These are phyloP conservation scores for Colletotrichum sp. DNA, from an alignment of 2,329 filamentous ascomycete genomes.

Conservation along the genomic window DNA sequence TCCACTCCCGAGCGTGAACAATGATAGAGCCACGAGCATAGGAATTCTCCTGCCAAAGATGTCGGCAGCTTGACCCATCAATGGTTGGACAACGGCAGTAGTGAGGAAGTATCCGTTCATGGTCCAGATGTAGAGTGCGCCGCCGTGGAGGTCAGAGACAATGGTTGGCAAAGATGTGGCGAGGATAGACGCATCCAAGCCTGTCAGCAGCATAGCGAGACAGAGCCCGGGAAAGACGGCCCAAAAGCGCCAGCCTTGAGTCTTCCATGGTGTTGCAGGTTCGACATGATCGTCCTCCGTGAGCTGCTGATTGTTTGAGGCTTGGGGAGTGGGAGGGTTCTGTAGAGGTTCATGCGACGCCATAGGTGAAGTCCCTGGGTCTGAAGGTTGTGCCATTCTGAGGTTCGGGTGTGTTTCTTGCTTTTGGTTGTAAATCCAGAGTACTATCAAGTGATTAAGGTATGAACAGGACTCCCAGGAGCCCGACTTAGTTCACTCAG, in stretches of 20 bases:
- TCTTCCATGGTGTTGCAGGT: not conserved
- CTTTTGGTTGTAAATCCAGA: not conserved
- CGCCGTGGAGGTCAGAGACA: conserved; percentile 18
- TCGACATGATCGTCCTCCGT: not conserved
- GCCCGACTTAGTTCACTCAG: not conserved
- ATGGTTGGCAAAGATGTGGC: not conserved
- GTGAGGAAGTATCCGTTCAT: conserved; percentile 29
- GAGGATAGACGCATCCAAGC: not conserved
- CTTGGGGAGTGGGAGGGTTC: rapidly evolving
- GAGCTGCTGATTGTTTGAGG: not conserved
- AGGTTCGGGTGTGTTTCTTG: not conserved
- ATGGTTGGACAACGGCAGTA: conserved; percentile 44
- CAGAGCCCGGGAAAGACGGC: not conserved
- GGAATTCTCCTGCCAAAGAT: conserved; percentile 51
- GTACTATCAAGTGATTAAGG: too few species aligned
- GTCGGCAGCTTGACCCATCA: conserved; percentile 51
- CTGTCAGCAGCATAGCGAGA: not conserved
- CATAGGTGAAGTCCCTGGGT: not conserved
- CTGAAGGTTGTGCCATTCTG: rapidly evolving
- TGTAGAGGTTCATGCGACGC: not conserved
- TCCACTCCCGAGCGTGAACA: conserved; percentile 53
- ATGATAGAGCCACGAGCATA: conserved; percentile 39
- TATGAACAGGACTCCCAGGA: too few species aligned
- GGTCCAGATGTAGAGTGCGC: conserved; percentile 30
- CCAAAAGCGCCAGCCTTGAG: not conserved